Percentiles rank a stretch among this genome's conserved stretches.
Evolutionary conservation across 164 flowering plant genomes (phyloP).

Genomic region (Tetrastigma voinierianum): DNA sequence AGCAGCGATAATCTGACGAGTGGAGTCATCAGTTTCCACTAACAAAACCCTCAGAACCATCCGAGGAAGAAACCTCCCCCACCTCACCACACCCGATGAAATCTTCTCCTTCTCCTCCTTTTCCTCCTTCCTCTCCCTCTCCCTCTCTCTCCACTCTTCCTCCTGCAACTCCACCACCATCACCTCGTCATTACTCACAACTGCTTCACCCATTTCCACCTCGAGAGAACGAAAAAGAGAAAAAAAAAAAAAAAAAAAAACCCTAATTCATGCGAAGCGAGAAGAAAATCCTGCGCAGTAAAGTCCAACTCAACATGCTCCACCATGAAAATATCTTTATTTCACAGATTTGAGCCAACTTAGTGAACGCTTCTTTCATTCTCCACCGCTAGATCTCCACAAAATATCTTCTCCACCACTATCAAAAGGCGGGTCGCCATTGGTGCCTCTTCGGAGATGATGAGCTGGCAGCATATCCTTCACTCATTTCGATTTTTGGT

Average conservation of each 20-base stretch:
- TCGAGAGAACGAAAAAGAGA: constrained; percentile 1
- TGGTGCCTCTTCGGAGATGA: constrained; percentile 8
- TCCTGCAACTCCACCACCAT: constrained; percentile 4
- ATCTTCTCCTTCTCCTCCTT: constrained; percentile 8
- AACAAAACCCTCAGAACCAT: constrained; percentile 49
- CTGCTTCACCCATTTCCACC: constrained; percentile 19
- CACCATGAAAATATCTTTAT: no score
- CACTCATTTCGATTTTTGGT: constrained; percentile 13
- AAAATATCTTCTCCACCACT: constrained; percentile 13
- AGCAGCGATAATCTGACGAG: constrained; percentile 65
- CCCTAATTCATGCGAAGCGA: background rate
- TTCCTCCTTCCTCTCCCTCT: background rate
- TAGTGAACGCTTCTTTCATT: constrained; percentile 7
- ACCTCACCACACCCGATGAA: constrained; percentile 19
- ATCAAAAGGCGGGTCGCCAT: constrained; percentile 28
- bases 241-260: background rate
- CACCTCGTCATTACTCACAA: constrained; percentile 7
- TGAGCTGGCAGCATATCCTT: constrained; percentile 14
- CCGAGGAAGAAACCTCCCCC: constrained; percentile 23
- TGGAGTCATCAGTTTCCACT: constrained; percentile 67
- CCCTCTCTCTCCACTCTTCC: background rate
- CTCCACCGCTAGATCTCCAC: constrained; percentile 19
- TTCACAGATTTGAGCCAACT: no score
- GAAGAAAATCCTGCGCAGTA: background rate
- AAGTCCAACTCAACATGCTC: no score